phyloP scores from a whole-genome alignment of 1,284 basidiomycete genomes.

The Singerocomus rubriflavus region DNA sequence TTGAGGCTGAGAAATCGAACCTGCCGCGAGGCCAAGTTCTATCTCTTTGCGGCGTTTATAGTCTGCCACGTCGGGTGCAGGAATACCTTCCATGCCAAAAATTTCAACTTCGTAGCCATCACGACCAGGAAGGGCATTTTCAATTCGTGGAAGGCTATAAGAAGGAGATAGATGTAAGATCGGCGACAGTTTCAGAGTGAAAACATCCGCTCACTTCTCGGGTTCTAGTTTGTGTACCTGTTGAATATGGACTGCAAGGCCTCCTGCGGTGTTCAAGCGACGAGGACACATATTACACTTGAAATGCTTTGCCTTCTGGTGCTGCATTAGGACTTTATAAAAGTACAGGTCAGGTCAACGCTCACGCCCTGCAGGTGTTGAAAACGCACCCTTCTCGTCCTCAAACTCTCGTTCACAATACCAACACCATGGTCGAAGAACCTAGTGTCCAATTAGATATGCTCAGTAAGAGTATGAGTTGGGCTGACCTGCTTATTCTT shows the following conservation, averaged over 20 bases:
- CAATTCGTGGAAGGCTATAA: conserved; percentile 75
- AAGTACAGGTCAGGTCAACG: background rate
- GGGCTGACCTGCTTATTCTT: conserved; percentile 70
- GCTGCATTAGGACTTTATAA: conserved; percentile 88
- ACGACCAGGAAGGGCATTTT: conserved; percentile 93
- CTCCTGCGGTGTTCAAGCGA: conserved; percentile 94
- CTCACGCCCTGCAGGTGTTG: background rate
- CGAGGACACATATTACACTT: conserved; percentile 96
- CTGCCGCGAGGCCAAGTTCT: conserved; percentile 82
- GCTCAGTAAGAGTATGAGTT: background rate
- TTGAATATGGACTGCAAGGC: conserved; percentile 97
- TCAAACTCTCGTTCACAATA: conserved; percentile 99
- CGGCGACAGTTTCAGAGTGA: background rate
- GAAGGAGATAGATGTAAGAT: conserved; percentile 8
- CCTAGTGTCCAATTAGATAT: conserved; percentile 39
- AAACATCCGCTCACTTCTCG: conserved; percentile 69
- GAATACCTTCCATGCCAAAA: conserved; percentile 99
- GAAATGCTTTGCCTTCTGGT: conserved; percentile 99
- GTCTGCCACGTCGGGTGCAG: conserved; percentile 89
- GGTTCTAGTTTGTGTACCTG: conserved; percentile 98
- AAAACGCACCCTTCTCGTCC: conserved; percentile 82
- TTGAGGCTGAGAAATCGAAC: conserved; percentile 73
- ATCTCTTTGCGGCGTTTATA: conserved; percentile 94
- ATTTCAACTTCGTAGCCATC: conserved; percentile 99
- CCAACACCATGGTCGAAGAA: conserved; percentile 95